phyloP scores from a whole-genome alignment of 768 basidiomycete species.

The Agrocybe pediades region DNA sequence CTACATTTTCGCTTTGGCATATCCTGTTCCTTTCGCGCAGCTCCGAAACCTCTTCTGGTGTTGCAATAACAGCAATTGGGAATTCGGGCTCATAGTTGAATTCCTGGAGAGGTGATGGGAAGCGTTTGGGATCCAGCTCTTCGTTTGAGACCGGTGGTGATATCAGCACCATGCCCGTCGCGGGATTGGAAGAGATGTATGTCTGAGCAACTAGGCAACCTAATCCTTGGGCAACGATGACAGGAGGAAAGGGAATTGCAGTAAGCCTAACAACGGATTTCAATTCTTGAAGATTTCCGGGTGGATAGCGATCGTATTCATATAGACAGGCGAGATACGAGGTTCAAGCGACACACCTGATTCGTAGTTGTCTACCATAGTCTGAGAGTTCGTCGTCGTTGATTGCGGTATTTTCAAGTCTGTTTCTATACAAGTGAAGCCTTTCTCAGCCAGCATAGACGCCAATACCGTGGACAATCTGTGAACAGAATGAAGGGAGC shows the following conservation, averaged over 20 bases:
- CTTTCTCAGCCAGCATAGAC: slow-evolving; percentile 44
- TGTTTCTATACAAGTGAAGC: slow-evolving; percentile 49
- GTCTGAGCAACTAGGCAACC: slow-evolving; percentile 62
- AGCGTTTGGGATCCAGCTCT: slow-evolving; percentile 24
- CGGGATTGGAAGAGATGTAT: slow-evolving; percentile 70
- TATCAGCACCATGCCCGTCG: slow-evolving; percentile 61
- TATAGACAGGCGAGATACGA: not conserved
- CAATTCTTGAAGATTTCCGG: slow-evolving; percentile 34
- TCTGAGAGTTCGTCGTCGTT: slow-evolving; percentile 21
- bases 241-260: slow-evolving; percentile 55
- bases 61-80: slow-evolving; percentile 55
- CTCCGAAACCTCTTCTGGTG: slow-evolving; percentile 29
- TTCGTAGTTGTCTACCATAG: slow-evolving; percentile 41
- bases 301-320: not conserved
- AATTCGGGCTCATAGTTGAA: slow-evolving; percentile 66
- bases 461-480: slow-evolving; percentile 26
- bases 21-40: slow-evolving; percentile 43
- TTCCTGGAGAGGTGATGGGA: slow-evolving; percentile 43
- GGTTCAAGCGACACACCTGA: slow-evolving; percentile 35
- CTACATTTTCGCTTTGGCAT: slow-evolving; percentile 36
- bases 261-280: slow-evolving; percentile 41
- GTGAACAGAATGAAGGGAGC: no score
- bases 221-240: slow-evolving; percentile 51
- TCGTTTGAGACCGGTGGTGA: slow-evolving; percentile 51
- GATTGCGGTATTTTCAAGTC: slow-evolving; percentile 34